These are phyloP conservation scores for Dactylonectria estremocensis DNA, from an alignment of 2,329 filamentous ascomycete genomes.

Conservation along the genomic window DNA sequence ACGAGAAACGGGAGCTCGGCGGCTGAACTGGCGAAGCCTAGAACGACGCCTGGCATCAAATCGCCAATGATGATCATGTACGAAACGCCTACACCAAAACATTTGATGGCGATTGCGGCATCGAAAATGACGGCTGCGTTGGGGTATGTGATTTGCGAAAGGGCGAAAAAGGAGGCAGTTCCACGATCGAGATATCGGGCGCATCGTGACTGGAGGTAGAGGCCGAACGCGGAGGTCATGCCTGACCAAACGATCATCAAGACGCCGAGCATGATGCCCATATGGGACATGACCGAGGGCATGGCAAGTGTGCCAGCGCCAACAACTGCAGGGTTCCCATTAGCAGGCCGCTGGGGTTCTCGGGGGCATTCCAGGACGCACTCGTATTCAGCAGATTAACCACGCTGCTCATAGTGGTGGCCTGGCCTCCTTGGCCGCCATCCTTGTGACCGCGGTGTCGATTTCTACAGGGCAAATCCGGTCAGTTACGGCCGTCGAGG, in stretches of 20 bases:
- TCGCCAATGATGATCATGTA: conserved; percentile 99
- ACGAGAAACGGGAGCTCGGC: conserved; percentile 79
- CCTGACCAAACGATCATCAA: conserved; percentile 94
- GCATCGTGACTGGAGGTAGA: conserved; percentile 95
- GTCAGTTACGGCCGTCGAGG: conserved; percentile 32
- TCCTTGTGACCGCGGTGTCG: conserved; percentile 79
- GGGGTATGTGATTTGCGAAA: conserved; percentile 96
- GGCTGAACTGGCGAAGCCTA: conserved; percentile 80
- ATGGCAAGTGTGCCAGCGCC: conserved; percentile 94
- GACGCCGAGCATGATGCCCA: conserved; percentile 90
- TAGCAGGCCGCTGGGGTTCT: conserved; percentile 38
- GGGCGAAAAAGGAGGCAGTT: conserved; percentile 92
- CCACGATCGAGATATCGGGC: conserved; percentile 94
- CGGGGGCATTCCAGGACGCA: conserved; percentile 59
- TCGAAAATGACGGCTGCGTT: conserved; percentile 97
- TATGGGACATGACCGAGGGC: conserved; percentile 96
- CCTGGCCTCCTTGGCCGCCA: conserved; percentile 78
- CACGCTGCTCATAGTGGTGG: conserved; percentile 90
- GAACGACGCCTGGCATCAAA: conserved; percentile 94
- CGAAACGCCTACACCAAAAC: conserved; percentile 96
- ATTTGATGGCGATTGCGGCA: conserved; percentile 95
- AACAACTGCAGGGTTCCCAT: conserved; percentile 73
- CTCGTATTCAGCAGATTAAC: conserved; percentile 98
- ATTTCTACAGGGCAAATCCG: conserved; percentile 55
- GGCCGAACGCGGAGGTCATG: conserved; percentile 88